Conservation (phyloP, 495 filamentous ascomycete species). For the Aspergillus bridgeri region DNA sequence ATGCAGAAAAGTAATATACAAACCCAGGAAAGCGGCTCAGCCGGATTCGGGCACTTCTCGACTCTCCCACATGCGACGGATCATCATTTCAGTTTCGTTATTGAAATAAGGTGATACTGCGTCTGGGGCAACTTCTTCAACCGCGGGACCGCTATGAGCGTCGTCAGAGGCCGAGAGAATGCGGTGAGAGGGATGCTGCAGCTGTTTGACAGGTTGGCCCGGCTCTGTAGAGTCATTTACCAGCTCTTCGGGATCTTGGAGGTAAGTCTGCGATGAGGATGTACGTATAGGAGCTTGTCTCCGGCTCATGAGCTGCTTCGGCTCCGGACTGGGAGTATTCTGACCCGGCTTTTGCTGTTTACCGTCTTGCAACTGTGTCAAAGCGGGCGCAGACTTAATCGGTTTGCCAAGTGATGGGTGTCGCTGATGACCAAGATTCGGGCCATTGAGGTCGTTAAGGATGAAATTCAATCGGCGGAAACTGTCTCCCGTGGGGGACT, state of each 20-base stretch:
- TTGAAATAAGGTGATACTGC: constrained; percentile 19
- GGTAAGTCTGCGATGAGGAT: constrained; percentile 30
- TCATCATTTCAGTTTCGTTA: constrained; percentile 38
- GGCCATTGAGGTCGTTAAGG: constrained; percentile 20
- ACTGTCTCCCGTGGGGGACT: constrained; percentile 42
- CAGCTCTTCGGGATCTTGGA: constrained; percentile 28
- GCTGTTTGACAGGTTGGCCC: constrained; percentile 18
- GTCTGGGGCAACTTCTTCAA: constrained; percentile 26
- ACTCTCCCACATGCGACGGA: constrained; percentile 49
- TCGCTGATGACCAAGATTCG: constrained; percentile 13
- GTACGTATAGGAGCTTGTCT: constrained; percentile 22
- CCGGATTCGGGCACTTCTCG: constrained; percentile 41
- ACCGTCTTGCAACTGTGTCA: constrained; percentile 29
- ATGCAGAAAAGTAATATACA: constrained; percentile 1
- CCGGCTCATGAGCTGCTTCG: constrained; percentile 21
- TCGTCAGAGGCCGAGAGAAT: constrained; percentile 44
- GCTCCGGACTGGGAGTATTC: constrained; percentile 21
- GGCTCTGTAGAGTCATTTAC: constrained; percentile 31
- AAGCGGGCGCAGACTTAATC: constrained; percentile 40
- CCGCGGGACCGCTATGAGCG: constrained; percentile 15
- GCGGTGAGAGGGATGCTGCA: constrained; percentile 37
- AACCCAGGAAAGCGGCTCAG: constrained; percentile 14
- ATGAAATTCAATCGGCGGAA: constrained; percentile 36
- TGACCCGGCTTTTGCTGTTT: constrained; percentile 20
- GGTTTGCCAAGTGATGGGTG: constrained; percentile 30